Evolutionary conservation across 164 flowering plant species (phyloP), one percentile per base, ranked within the genome.

Genomic region (Malania oleifera): DNA sequence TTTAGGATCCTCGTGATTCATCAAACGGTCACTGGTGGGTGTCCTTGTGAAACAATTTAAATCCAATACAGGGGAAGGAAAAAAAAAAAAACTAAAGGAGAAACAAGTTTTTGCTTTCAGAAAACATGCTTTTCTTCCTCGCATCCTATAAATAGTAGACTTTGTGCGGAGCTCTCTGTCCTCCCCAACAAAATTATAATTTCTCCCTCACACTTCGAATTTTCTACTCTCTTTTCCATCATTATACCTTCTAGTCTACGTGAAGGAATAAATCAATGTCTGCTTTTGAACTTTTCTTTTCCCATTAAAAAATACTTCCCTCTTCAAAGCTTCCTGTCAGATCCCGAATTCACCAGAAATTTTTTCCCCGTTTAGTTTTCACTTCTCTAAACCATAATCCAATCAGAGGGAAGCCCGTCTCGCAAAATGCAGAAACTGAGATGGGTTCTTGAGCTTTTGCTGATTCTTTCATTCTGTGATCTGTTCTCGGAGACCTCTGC

Each of bases 221-320:
- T 50, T 68, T 54, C 50, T 15, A n/a, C 56, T 41, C 45, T 29
- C 56, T 64, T 68, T 74, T 45, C 61, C 80, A 80, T 87, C 82
- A 78, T 81, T 72, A 60, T 74, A 40, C 70, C 90, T 84, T 84
- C 72, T 67, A 65, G 75, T 70, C 76, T 73, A 82, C 61, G 86
- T 72, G 75, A 77, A 76, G 73, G 59, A 74, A 73, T 41, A 49
- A 52, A 61, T 25, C 56, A 52, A 35, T 38, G 43, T 17, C 34
- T 35, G 27, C 67, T 73, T 52, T 43, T 13, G n/a, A 49, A 48
- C 67, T 55, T 63, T 59, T 60, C 57, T 60, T 63, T 61, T 45
- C 20, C 51, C 47, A 43, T 59, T 51, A 45, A 58, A 70, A 39
- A 9, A 6, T 46, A 5, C 18, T 52, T 35, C n/a, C 29, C n/a